These are phyloP conservation scores for Gaertneriomyces sp. DNA, from an alignment of 192 early-diverging fungal genomes.

Conservation along the genomic window DNA sequence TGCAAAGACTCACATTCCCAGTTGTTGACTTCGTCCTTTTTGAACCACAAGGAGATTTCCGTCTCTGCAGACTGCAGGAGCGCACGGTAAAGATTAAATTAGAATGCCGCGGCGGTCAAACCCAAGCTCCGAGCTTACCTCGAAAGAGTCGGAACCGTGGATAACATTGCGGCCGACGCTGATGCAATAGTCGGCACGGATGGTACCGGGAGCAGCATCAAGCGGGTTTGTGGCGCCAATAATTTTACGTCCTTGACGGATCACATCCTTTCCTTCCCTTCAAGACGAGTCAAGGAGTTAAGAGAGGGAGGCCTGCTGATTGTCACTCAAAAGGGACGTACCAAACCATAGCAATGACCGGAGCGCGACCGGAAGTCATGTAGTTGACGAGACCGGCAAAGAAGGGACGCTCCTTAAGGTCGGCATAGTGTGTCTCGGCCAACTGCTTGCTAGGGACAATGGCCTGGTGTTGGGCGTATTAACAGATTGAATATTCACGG, in stretches of 20 bases:
- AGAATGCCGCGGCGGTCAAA: not conserved
- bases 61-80: conserved; percentile 54
- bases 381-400: conserved; percentile 85
- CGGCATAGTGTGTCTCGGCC: conserved; percentile 85
- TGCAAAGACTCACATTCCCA: conserved; percentile 40
- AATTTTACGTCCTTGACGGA: conserved; percentile 81
- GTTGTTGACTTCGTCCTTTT: conserved; percentile 54
- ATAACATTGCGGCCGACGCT: conserved; percentile 59
- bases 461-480: conserved; percentile 62
- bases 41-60: conserved; percentile 55
- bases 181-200: conserved; percentile 80
- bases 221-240: conserved; percentile 92
- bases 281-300: not conserved
- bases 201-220: conserved; percentile 75
- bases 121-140: conserved; percentile 22
- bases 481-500: no score
- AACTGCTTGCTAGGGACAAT: conserved; percentile 54
- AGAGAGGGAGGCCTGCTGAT: not conserved
- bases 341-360: conserved; percentile 47
- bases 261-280: conserved; percentile 48
- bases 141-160: conserved; percentile 85
- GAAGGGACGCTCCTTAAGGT: conserved; percentile 79
- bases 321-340: not conserved
- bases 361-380: conserved; percentile 85
- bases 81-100: not conserved